These are phyloP conservation scores for Vigna angularis DNA, from an alignment of 306 rosid genomes.

Conservation along the genomic window DNA sequence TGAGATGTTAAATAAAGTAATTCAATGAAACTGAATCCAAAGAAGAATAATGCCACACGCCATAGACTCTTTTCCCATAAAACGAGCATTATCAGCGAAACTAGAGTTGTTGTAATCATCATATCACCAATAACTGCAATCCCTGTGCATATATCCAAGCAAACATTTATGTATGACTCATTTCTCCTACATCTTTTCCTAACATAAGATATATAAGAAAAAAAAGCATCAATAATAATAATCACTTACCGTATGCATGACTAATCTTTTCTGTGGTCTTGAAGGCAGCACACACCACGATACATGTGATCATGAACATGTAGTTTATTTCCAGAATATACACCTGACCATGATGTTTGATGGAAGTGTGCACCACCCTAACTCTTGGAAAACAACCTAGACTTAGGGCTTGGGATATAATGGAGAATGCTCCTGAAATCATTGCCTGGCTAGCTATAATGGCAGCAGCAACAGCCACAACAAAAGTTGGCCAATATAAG, in stretches of 20 bases:
- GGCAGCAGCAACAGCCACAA: slow-evolving; percentile 77
- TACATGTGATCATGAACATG: slow-evolving; percentile 75
- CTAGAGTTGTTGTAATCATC: slow-evolving; percentile 65
- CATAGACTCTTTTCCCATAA: slow-evolving; percentile 79
- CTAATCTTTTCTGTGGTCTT: slow-evolving; percentile 77
- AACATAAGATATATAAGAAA: neutral
- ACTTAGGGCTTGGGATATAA: slow-evolving; percentile 70
- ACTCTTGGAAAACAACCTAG: slow-evolving; percentile 85
- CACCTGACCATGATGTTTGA: slow-evolving; percentile 75
- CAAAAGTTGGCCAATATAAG: slow-evolving; percentile 87
- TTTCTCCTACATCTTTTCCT: neutral
- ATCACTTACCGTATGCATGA: slow-evolving; percentile 71
- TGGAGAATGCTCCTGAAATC: slow-evolving; percentile 89
- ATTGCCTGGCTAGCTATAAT: slow-evolving; percentile 92
- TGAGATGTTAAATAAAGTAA: slow-evolving; percentile 57
- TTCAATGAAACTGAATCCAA: slow-evolving; percentile 57
- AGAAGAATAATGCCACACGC: slow-evolving; percentile 57
- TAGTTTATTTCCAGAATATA: slow-evolving; percentile 83
- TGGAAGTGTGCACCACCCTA: slow-evolving; percentile 82
- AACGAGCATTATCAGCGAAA: slow-evolving; percentile 70
- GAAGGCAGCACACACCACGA: slow-evolving; percentile 67
- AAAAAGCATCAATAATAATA: too few species aligned
- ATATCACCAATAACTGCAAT: slow-evolving; percentile 82
- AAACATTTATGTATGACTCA: neutral
- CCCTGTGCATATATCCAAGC: slow-evolving; percentile 45